Evolutionary conservation across 1,284 basidiomycete species (phyloP).

Genomic region (Ustilago curta): DNA sequence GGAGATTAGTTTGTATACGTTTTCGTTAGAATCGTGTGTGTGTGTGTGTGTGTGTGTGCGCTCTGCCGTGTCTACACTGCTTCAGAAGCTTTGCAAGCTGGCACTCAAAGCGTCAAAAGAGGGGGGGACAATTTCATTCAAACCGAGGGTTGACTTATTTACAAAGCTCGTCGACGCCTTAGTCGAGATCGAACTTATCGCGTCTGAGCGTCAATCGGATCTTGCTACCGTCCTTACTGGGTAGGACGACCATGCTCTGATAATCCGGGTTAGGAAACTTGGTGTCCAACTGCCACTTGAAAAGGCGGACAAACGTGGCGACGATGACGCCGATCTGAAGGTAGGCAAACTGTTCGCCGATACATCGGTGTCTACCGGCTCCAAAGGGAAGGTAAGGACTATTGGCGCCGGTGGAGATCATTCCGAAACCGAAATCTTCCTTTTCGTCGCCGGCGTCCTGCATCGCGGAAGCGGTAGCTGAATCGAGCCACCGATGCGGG

Average conservation of each 20-base stretch:
- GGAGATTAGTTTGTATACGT: too few species aligned
- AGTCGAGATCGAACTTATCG: conserved; percentile 10
- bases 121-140: too few species aligned
- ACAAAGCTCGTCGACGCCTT: not conserved
- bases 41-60: too few species aligned
- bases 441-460: conserved; percentile 76
- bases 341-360: conserved; percentile 97
- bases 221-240: conserved; percentile 67
- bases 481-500: conserved; percentile 82
- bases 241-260: conserved; percentile 80
- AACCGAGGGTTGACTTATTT: too few species aligned
- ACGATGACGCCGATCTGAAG: conserved; percentile 90
- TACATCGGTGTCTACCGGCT: conserved; percentile 88
- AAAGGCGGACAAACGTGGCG: conserved; percentile 80
- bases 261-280: conserved; percentile 87
- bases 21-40: too few species aligned
- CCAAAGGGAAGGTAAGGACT: conserved; percentile 90
- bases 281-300: conserved; percentile 77
- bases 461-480: conserved; percentile 74
- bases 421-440: conserved; percentile 93
- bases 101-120: too few species aligned
- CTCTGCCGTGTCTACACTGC: too few species aligned
- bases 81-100: too few species aligned
- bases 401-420: conserved; percentile 72
- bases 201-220: conserved; percentile 22